Evolutionary conservation across 345 rosid genomes (phyloP), one percentile per base, ranked within the genome.

Genomic region (Gynandropsis gynandra): DNA sequence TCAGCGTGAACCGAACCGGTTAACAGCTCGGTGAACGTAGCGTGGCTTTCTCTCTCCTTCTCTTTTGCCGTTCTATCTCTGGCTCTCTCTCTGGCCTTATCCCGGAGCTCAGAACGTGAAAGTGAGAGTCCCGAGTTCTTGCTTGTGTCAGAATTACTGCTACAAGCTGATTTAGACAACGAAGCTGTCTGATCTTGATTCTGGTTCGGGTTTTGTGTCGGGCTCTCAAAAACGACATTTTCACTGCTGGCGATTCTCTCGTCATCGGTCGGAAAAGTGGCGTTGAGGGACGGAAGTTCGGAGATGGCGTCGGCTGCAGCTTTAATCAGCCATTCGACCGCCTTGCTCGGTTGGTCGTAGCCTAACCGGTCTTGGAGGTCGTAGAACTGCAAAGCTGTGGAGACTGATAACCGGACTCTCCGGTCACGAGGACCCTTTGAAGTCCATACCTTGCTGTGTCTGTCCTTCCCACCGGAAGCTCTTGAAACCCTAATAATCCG

Each of bases 361-460:
- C 98, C 98, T 73, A 92, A 56, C 43, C 98, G 80, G 42, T 92
- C 98, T 66, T 92, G 98, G 0, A 92, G 72, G 51, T 92, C 97
- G 16, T 92, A 92, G 67, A 92, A 92, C 53, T 92, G 95, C 38
- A 92, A 80, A 9, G 98, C 98, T 0, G 98, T 92, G 10, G 85
- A 63, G 0, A 87, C 96, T 3, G 98, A 92, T 54, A 92, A 70
- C 62, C 97, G 69, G 21, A 92, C 97, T 56, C 98, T 69, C 43
- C 98, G 64, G 80, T 92, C 98, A 58, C 95, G 71, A 17, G 80
- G 66, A 10, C 98, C 98, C 61, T 85, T 87, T 0, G 98, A 87
- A 13, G 98, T 92, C 82, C 75, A 85, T 0, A 92, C 97, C 72
- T 92, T 92, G 75, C 98, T 92, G 73, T 92, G 98, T 56, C 98